A percentile compares a stretch with the other conserved stretches of the same genome.
Conservation (phyloP, 441 rosid genomes). For the Erodium texanum region DNA sequence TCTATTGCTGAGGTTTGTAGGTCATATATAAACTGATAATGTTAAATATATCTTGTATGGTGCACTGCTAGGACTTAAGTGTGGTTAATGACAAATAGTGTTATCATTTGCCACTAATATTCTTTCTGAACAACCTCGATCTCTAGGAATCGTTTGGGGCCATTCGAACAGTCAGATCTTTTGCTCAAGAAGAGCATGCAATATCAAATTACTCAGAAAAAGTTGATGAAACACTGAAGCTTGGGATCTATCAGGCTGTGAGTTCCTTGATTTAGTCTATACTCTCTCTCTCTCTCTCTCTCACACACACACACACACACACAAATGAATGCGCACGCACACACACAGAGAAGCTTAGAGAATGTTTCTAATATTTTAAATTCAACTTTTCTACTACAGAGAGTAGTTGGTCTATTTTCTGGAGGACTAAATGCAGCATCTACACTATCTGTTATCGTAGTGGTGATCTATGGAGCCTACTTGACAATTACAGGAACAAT, state of each 20-base stretch:
- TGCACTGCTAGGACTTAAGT: background rate
- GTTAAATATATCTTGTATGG: background rate
- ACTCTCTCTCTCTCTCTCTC: background rate
- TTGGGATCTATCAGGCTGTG: constrained; percentile 91
- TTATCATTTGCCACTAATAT: background rate
- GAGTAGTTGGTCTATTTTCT: constrained; percentile 61
- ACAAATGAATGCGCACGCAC: no score
- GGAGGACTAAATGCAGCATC: constrained; percentile 90
- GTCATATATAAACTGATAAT: background rate
- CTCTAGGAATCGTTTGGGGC: constrained; percentile 91
- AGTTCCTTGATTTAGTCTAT: constrained; percentile 22
- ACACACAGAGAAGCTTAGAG: background rate
- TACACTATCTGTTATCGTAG: constrained; percentile 68
- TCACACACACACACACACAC: no score
- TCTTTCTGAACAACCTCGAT: constrained; percentile 7
- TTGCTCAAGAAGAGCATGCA: constrained; percentile 70
- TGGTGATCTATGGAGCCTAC: constrained; percentile 86
- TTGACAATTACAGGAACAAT: constrained; percentile 71
- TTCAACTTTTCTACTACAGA: constrained; percentile 34
- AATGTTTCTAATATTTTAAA: background rate
- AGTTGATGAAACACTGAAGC: constrained; percentile 75
- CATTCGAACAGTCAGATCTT: constrained; percentile 86
- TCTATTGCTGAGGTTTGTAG: constrained; percentile 80
- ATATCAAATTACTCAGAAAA: constrained; percentile 66
- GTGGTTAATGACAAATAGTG: background rate